phyloP scores from a whole-genome alignment of 345 rosid species.

The Citrus inodora region DNA sequence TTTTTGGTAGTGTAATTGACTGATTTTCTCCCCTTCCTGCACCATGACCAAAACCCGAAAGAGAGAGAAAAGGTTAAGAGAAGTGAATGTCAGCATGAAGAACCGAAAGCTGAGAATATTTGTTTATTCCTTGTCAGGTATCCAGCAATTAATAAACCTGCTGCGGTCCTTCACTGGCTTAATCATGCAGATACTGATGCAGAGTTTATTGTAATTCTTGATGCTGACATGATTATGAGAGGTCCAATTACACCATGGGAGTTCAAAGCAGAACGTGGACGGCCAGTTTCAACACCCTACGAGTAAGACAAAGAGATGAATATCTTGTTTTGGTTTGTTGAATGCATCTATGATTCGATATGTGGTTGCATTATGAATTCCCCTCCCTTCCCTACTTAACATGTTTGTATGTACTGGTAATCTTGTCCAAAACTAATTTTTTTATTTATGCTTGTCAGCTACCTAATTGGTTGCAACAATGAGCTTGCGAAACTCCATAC shows the following conservation, averaged over 20 bases:
- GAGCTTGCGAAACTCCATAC: slow-evolving; percentile 94
- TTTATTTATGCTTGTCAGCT: slow-evolving; percentile 43
- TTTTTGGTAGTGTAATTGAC: neutral
- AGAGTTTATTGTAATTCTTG: slow-evolving; percentile 88
- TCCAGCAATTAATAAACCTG: slow-evolving; percentile 98
- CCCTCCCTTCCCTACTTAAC: neutral
- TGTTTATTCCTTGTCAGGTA: slow-evolving; percentile 56
- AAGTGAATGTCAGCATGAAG: neutral
- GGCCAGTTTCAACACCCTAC: slow-evolving; percentile 96
- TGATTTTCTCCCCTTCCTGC: neutral
- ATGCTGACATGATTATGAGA: slow-evolving; percentile 96
- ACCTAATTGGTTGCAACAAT: slow-evolving; percentile 93
- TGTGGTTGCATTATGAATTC: slow-evolving; percentile 1
- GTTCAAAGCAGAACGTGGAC: slow-evolving; percentile 84
- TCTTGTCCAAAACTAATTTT: neutral
- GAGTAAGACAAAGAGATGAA: slow-evolving; percentile 52
- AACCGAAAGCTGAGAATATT: neutral
- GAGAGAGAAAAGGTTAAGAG: neutral
- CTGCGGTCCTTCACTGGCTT: slow-evolving; percentile 98
- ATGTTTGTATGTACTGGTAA: neutral
- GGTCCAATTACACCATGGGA: slow-evolving; percentile 99
- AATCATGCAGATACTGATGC: slow-evolving; percentile 87
- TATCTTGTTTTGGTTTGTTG: neutral
- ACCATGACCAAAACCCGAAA: neutral
- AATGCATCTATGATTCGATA: neutral